phyloP scores from a whole-genome alignment of 2,329 filamentous ascomycete species.

The Cordyceps javanica region DNA sequence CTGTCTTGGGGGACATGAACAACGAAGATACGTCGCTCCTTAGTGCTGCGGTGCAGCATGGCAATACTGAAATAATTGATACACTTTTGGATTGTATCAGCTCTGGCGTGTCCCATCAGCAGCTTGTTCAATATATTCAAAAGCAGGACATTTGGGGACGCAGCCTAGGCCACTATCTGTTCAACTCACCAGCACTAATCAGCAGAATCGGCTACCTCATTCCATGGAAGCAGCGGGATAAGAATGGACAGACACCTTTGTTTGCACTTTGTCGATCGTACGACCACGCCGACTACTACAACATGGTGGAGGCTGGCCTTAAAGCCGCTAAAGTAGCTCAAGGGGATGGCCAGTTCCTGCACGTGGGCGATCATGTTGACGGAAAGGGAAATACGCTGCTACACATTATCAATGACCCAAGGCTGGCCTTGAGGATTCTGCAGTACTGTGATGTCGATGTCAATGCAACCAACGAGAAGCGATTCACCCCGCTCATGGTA shows the following conservation, averaged over 20 bases:
- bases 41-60: slow-evolving; percentile 84
- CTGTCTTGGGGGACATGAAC: slow-evolving; percentile 76
- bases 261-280: slow-evolving; percentile 95
- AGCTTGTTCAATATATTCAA: slow-evolving; percentile 62
- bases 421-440: slow-evolving; percentile 68
- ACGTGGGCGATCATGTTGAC: slow-evolving; percentile 89
- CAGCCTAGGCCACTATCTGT: slow-evolving; percentile 91
- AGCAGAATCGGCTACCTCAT: slow-evolving; percentile 67
- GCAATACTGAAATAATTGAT: slow-evolving; percentile 67
- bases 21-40: slow-evolving; percentile 85
- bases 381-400: slow-evolving; percentile 87
- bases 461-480: slow-evolving; percentile 91
- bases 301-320: slow-evolving; percentile 81
- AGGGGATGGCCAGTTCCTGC: slow-evolving; percentile 70
- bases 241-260: slow-evolving; percentile 94
- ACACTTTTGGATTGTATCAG: slow-evolving; percentile 68
- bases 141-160: slow-evolving; percentile 78
- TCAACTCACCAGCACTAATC: slow-evolving; percentile 81
- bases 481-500: slow-evolving; percentile 94
- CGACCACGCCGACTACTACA: slow-evolving; percentile 78
- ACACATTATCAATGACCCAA: slow-evolving; percentile 88
- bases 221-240: slow-evolving; percentile 86
- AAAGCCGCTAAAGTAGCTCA: slow-evolving; percentile 68
- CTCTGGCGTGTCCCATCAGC: slow-evolving; percentile 45
- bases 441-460: slow-evolving; percentile 88